These are phyloP conservation scores for Piper longum DNA, from an alignment of 164 flowering plant species.

Conservation along the genomic window DNA sequence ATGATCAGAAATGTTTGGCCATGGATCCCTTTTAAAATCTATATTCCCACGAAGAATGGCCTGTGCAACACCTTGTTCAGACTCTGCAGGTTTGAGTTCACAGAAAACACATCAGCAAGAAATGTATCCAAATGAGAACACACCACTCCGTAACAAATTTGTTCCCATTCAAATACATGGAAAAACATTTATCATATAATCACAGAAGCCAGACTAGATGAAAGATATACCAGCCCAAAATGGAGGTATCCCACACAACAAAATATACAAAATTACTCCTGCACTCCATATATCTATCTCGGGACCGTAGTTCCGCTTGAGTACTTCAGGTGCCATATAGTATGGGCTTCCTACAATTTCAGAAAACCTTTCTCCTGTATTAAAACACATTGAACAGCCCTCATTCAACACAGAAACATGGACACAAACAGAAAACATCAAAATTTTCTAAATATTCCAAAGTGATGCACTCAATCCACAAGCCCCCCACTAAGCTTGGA, in stretches of 20 bases:
- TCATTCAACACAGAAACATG: not conserved
- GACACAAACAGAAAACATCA: not conserved
- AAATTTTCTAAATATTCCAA: not conserved
- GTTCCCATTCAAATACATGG: not conserved
- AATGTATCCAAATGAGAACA: not conserved
- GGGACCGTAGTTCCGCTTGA: slow-evolving; percentile 27
- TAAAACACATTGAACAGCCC: slow-evolving; percentile 1
- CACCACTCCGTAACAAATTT: not conserved
- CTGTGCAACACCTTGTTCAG: slow-evolving; percentile 96
- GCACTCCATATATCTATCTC: slow-evolving; percentile 97
- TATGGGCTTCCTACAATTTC: slow-evolving; percentile 98
- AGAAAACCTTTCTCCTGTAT: slow-evolving; percentile 70
- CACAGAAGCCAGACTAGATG: not conserved
- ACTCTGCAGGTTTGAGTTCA: slow-evolving; percentile 34
- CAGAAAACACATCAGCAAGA: not conserved
- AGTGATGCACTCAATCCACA: not conserved
- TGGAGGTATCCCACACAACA: slow-evolving; percentile 73
- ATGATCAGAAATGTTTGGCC: slow-evolving; percentile 85
- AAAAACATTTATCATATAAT: no score
- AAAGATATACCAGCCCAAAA: slow-evolving; percentile 80
- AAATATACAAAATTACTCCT: slow-evolving; percentile 77
- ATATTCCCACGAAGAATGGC: slow-evolving; percentile 86
- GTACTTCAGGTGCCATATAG: slow-evolving; percentile 63
- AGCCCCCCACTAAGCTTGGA: no score
- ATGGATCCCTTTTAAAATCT: slow-evolving; percentile 89